A percentile compares a stretch with the other conserved stretches of the same genome.
Conservation (phyloP, 768 basidiomycete genomes). For the Clitopilus passeckerianus region DNA sequence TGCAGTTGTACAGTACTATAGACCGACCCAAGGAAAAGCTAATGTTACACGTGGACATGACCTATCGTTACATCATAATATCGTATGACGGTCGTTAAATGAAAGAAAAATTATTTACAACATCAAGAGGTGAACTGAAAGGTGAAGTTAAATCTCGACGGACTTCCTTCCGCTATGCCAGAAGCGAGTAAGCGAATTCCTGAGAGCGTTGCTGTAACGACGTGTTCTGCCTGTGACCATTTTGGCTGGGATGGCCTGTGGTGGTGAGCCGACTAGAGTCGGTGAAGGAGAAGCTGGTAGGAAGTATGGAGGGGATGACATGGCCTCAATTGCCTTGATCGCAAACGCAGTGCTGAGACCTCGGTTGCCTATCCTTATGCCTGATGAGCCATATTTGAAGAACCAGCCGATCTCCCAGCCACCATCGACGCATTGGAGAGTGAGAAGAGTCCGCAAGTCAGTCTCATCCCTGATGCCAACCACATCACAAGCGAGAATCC, state of each 20-base stretch:
- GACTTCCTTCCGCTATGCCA: slow-evolving; percentile 17
- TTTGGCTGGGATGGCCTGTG: slow-evolving; percentile 5
- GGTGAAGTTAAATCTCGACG: slow-evolving; percentile 10
- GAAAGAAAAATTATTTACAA: slow-evolving; percentile 1
- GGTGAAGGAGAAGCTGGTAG: slow-evolving; percentile 10
- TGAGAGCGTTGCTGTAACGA: slow-evolving; percentile 19
- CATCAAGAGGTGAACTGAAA: not conserved
- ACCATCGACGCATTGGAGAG: slow-evolving; percentile 49
- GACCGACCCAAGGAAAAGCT: not conserved
- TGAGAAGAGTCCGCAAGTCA: slow-evolving; percentile 39
- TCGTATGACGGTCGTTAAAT: slow-evolving; percentile 2
- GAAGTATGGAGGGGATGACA: slow-evolving; percentile 7
- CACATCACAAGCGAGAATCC: slow-evolving; percentile 38
- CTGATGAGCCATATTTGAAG: slow-evolving; percentile 48
- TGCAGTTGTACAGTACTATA: slow-evolving; percentile 1
- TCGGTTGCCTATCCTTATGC: slow-evolving; percentile 46
- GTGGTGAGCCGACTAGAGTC: slow-evolving; percentile 8
- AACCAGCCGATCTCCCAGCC: slow-evolving; percentile 54
- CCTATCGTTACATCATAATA: slow-evolving; percentile 1
- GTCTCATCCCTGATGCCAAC: slow-evolving; percentile 36
- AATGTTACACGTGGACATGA: not conserved
- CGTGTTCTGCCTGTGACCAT: slow-evolving; percentile 2
- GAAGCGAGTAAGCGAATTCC: slow-evolving; percentile 23
- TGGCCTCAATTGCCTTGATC: slow-evolving; percentile 39
- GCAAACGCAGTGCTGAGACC: slow-evolving; percentile 52